These are phyloP conservation scores for Hymenotorrendiella dingleyae DNA, from an alignment of 2,329 filamentous ascomycete species.

Conservation along the genomic window DNA sequence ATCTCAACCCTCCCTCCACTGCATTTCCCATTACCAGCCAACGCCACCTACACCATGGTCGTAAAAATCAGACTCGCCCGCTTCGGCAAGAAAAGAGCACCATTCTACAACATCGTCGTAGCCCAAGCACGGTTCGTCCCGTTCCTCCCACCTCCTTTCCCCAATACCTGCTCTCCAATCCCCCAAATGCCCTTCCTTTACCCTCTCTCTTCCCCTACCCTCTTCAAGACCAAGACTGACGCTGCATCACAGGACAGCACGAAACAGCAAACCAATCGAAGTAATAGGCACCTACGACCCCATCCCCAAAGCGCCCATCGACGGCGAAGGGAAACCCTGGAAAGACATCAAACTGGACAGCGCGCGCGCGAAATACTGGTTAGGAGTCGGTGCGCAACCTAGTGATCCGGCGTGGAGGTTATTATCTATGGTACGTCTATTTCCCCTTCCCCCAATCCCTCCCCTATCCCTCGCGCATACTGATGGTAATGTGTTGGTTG, in stretches of 20 bases:
- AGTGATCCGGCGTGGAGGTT: conserved; percentile 85
- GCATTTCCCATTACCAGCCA: conserved; percentile 1
- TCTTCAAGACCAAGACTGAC: not conserved
- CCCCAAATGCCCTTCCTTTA: not conserved
- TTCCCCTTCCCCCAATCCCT: not conserved
- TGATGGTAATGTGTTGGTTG: not conserved
- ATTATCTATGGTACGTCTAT: conserved; percentile 61
- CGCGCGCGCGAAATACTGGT: conserved; percentile 83
- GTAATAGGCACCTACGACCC: conserved; percentile 68
- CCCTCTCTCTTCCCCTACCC: not conserved
- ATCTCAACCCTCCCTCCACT: conserved; percentile 1
- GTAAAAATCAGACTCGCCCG: conserved; percentile 89
- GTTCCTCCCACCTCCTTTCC: too few relatives aligned
- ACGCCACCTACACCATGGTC: conserved; percentile 59
- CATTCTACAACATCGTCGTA: conserved; percentile 97
- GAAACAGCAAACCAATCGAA: conserved; percentile 84
- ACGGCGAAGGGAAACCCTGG: conserved; percentile 60
- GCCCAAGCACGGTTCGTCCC: conserved; percentile 67
- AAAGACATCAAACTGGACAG: conserved; percentile 90
- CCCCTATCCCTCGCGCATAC: not conserved
- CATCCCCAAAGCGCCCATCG: conserved; percentile 56
- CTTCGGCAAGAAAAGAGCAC: conserved; percentile 81
- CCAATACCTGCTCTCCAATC: too few relatives aligned
- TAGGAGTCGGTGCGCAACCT: conserved; percentile 93
- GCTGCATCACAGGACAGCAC: conserved; percentile 65